Percentiles rank a stretch among this genome's conserved stretches.
These are phyloP conservation scores for Fusarium burgessii DNA, from an alignment of 2,329 filamentous ascomycete genomes.

Conservation along the genomic window DNA sequence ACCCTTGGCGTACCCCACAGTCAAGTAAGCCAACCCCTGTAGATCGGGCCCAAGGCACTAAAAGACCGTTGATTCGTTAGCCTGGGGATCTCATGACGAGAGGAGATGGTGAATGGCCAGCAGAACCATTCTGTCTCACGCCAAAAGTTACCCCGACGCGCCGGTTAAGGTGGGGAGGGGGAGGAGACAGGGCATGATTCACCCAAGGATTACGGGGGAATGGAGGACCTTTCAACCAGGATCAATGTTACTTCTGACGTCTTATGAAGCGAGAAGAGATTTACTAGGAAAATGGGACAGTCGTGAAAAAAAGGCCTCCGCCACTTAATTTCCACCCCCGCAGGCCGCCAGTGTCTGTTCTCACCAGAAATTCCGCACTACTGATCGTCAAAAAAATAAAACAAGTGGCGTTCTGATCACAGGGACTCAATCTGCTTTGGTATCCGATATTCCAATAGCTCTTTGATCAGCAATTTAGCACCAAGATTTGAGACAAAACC, in stretches of 20 bases:
- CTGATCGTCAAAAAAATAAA: neutral
- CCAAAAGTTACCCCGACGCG: neutral
- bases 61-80: slow-evolving; percentile 21
- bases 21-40: slow-evolving; percentile 1
- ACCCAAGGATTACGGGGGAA: neutral
- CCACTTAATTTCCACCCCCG: slow-evolving; percentile 7
- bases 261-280: neutral
- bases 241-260: neutral
- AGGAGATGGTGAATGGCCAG: slow-evolving; percentile 1
- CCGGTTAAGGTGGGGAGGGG: slow-evolving; percentile 9
- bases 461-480: neutral
- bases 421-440: slow-evolving; percentile 6
- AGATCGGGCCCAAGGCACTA: slow-evolving; percentile 20
- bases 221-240: neutral
- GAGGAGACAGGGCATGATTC: neutral
- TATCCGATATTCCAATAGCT: slow-evolving; percentile 17
- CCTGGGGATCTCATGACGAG: slow-evolving; percentile 10
- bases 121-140: neutral
- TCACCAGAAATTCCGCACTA: neutral
- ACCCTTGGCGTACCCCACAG: neutral
- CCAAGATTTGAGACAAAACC: neutral
- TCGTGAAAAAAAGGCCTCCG: neutral
- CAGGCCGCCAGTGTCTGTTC: neutral
- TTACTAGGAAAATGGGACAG: neutral
- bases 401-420: slow-evolving; percentile 13